Percentiles rank a stretch among this genome's conserved stretches.
These are phyloP conservation scores for Stylosanthes scabra DNA, from an alignment of 331 rosid genomes.

Conservation along the genomic window DNA sequence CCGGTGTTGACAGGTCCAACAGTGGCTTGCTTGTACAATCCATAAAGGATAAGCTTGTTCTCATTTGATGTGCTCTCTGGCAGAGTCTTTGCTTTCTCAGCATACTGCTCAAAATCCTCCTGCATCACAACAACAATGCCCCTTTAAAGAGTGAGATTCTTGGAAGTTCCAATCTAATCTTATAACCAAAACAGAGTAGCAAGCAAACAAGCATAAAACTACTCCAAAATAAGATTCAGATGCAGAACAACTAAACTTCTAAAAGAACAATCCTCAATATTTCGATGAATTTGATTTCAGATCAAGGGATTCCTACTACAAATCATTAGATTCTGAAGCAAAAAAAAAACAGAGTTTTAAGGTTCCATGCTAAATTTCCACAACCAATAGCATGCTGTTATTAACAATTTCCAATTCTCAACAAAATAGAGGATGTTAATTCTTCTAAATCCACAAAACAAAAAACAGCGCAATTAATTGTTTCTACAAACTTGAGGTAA, in stretches of 20 bases:
- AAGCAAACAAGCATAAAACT: background rate
- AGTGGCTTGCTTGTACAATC: conserved; percentile 90
- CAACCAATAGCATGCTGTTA: background rate
- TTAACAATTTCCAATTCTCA: conserved; percentile 25
- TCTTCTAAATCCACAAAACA: background rate
- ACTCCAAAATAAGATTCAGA: conserved; percentile 17
- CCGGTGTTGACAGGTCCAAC: conserved; percentile 86
- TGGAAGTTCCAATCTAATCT: background rate
- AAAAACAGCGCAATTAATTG: no score
- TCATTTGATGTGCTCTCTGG: conserved; percentile 70
- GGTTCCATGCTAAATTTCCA: background rate
- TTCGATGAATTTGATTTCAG: background rate
- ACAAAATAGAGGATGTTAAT: conserved; percentile 5
- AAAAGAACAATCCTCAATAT: conserved; percentile 15
- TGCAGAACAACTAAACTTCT: conserved; percentile 1
- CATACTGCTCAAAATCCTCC: conserved; percentile 95
- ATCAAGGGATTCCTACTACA: conserved; percentile 17
- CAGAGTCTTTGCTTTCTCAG: conserved; percentile 84
- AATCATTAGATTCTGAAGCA: background rate
- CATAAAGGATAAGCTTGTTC: conserved; percentile 81
- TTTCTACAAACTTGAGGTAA: background rate
- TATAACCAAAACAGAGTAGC: background rate
- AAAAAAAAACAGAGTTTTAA: background rate
- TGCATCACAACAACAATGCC: conserved; percentile 44
- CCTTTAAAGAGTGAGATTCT: background rate